These are phyloP conservation scores for Heracleum sosnowskyi DNA, from an alignment of 129 eudicot species.

Conservation along the genomic window DNA sequence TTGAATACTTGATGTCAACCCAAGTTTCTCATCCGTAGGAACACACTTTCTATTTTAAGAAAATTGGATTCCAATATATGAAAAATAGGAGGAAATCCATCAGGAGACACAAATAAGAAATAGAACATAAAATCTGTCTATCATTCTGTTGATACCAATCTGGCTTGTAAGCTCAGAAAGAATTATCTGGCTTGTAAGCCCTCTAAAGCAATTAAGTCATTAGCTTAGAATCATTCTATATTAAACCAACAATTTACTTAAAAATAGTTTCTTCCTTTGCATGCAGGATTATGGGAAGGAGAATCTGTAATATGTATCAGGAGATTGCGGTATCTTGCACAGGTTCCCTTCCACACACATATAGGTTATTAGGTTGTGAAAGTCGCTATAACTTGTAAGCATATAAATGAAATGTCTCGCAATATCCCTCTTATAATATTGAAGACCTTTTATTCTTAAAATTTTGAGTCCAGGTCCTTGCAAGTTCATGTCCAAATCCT, in stretches of 20 bases:
- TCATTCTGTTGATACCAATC: not conserved
- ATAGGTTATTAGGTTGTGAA: not conserved
- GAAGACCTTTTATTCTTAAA: too few relatives aligned
- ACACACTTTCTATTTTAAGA: not conserved
- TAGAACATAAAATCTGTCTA: not conserved
- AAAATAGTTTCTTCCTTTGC: not conserved
- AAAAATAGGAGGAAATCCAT: not conserved
- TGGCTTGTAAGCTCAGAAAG: not conserved
- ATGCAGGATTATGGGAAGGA: slow-evolving; percentile 68
- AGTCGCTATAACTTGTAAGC: not conserved
- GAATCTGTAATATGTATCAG: slow-evolving; percentile 63
- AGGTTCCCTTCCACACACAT: slow-evolving; percentile 32
- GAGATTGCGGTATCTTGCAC: slow-evolving; percentile 71
- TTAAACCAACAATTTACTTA: not conserved
- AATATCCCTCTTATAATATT: not conserved
- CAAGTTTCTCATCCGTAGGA: not conserved
- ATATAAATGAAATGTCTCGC: not conserved
- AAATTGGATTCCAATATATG: not conserved
- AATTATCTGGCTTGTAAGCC: not conserved
- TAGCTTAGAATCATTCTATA: not conserved
- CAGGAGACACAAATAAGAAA: not conserved
- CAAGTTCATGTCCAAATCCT: not conserved
- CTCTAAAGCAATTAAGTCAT: not conserved
- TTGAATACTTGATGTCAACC: slow-evolving; percentile 64
- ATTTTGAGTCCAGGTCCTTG: not conserved